These are phyloP conservation scores for Sporothrix inflata DNA, from an alignment of 2,329 filamentous ascomycete species.

Conservation along the genomic window DNA sequence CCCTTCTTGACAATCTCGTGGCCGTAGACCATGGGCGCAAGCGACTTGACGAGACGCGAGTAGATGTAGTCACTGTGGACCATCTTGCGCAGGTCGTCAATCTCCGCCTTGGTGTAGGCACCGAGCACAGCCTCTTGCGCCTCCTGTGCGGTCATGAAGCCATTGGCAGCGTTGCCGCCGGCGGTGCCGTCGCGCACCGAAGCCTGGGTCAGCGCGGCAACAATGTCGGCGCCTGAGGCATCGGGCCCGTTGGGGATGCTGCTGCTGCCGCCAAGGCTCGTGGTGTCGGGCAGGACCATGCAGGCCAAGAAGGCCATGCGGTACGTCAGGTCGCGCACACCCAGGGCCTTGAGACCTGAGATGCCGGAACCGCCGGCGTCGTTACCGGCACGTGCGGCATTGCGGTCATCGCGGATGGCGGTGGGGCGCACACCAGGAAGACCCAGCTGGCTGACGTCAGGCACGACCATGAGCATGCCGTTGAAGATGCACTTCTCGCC, in stretches of 20 bases:
- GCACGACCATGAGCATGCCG: conserved; percentile 92
- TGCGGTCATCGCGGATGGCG: conserved; percentile 80
- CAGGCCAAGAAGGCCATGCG: conserved; percentile 94
- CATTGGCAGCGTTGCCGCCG: conserved; percentile 28
- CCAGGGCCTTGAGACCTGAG: conserved; percentile 84
- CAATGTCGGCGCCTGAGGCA: conserved; percentile 79
- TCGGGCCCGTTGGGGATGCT: conserved; percentile 45
- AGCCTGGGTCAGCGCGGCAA: conserved; percentile 78
- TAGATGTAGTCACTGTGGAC: conserved; percentile 97
- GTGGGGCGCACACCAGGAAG: conserved; percentile 84
- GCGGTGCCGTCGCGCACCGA: conserved; percentile 64
- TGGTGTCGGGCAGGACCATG: conserved; percentile 90
- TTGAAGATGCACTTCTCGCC: conserved; percentile 99
- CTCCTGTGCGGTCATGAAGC: conserved; percentile 70
- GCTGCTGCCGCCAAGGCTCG: conserved; percentile 74
- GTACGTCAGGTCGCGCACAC: conserved; percentile 94
- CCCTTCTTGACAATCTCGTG: conserved; percentile 99
- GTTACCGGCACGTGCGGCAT: conserved; percentile 69
- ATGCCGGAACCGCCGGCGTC: conserved; percentile 86
- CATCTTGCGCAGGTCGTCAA: conserved; percentile 88
- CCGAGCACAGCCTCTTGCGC: conserved; percentile 86
- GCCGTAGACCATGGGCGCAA: conserved; percentile 96
- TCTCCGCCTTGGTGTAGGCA: conserved; percentile 82
- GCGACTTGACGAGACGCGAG: conserved; percentile 85
- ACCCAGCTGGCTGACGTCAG: conserved; percentile 92